These are phyloP conservation scores for Ogataea chonburiensis DNA, from an alignment of 805 yeast genomes.

Conservation along the genomic window DNA sequence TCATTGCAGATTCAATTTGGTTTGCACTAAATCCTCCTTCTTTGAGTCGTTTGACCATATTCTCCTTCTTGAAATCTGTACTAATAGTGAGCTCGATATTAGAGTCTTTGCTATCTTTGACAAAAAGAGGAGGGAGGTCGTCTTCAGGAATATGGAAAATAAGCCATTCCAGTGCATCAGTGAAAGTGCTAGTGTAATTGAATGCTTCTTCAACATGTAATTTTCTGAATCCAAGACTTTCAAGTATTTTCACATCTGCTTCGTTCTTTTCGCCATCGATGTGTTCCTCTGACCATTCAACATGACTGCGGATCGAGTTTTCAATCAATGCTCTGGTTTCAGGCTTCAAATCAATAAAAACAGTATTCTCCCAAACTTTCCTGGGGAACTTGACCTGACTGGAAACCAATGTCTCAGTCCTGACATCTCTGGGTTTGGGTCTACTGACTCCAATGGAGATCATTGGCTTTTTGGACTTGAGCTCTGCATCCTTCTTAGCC, in stretches of 20 bases:
- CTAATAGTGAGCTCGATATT: conserved; percentile 56
- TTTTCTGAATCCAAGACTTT: conserved; percentile 62
- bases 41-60: conserved; percentile 53
- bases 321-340: conserved; percentile 65
- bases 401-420: conserved; percentile 7
- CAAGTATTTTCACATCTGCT: conserved; percentile 18
- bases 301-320: conserved; percentile 52
- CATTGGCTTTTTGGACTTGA: conserved; percentile 49
- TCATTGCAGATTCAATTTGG: conserved; percentile 53
- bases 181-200: conserved; percentile 48
- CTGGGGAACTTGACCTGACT: conserved; percentile 38
- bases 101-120: conserved; percentile 55
- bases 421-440: conserved; percentile 2
- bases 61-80: conserved; percentile 53
- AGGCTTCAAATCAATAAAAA: conserved; percentile 65
- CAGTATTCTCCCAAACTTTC: conserved; percentile 71
- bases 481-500: conserved; percentile 46
- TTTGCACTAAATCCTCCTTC: conserved; percentile 71
- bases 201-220: conserved; percentile 73
- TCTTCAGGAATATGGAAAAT: conserved; percentile 91
- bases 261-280: conserved; percentile 15
- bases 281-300: conserved; percentile 48
- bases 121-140: conserved; percentile 72
- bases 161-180: conserved; percentile 69
- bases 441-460: conserved; percentile 35